phyloP scores from a whole-genome alignment of 139 green algal genomes.

The Eudorina sp. region DNA sequence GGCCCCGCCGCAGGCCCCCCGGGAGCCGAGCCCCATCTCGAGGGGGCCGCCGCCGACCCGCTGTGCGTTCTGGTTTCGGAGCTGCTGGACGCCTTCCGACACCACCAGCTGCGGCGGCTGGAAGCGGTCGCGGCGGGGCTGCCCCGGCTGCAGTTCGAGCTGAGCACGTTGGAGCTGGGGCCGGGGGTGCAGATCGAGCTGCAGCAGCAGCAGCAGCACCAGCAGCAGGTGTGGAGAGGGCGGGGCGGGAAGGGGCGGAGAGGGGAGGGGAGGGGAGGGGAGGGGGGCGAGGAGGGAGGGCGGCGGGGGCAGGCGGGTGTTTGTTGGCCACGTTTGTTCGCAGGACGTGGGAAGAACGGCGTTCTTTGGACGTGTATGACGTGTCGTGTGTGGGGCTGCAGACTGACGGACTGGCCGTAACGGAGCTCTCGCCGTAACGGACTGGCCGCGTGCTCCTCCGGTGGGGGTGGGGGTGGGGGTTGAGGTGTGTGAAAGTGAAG shows the following conservation, averaged over 20 bases:
- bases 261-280: not conserved
- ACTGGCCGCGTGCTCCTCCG: too few relatives aligned
- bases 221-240: not conserved
- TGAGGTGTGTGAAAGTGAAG: too few relatives aligned
- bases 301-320: not conserved
- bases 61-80: not conserved
- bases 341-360: too few relatives aligned
- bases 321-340: too few relatives aligned
- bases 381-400: too few relatives aligned
- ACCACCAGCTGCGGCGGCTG: not conserved
- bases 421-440: too few relatives aligned
- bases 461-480: too few relatives aligned
- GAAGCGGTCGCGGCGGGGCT: slow-evolving; percentile 9
- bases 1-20: not conserved
- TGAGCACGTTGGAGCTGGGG: slow-evolving; percentile 39
- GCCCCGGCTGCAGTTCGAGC: slow-evolving; percentile 44
- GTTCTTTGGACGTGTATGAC: too few relatives aligned
- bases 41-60: too few relatives aligned
- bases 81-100: slow-evolving; percentile 23
- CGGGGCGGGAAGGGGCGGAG: not conserved
- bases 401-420: too few relatives aligned
- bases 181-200: slow-evolving; percentile 25
- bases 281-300: not conserved
- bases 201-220: not conserved
- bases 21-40: too few relatives aligned